These are phyloP conservation scores for Citrullus colocynthis DNA, from an alignment of 306 rosid genomes.

Conservation along the genomic window DNA sequence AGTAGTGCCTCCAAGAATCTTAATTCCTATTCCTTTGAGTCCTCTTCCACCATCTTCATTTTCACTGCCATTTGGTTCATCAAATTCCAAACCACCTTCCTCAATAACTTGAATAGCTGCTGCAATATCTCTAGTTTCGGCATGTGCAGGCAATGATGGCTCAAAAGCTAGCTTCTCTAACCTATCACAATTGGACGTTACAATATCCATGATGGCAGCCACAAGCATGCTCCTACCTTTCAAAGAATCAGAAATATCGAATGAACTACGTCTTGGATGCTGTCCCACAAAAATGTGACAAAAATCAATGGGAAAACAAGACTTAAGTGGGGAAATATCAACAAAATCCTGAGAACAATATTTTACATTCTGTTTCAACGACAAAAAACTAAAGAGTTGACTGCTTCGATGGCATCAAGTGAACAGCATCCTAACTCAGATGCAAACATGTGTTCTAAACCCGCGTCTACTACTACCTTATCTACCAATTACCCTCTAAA, in stretches of 20 bases:
- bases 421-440: not conserved
- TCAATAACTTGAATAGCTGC: slow-evolving; percentile 80
- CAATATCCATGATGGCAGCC: slow-evolving; percentile 90
- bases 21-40: slow-evolving; percentile 68
- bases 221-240: slow-evolving; percentile 99
- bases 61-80: slow-evolving; percentile 42
- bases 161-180: slow-evolving; percentile 38
- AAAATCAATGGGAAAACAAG: slow-evolving; percentile 21
- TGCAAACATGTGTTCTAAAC: not conserved
- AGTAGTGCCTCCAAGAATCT: slow-evolving; percentile 72
- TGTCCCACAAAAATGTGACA: slow-evolving; percentile 35
- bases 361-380: not conserved
- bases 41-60: slow-evolving; percentile 53
- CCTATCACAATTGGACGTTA: slow-evolving; percentile 75
- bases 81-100: slow-evolving; percentile 76
- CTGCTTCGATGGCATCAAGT: not conserved
- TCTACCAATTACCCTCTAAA: not conserved
- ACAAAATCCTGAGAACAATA: slow-evolving; percentile 6
- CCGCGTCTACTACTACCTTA: not conserved
- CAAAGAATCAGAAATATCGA: slow-evolving; percentile 68
- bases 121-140: slow-evolving; percentile 73
- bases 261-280: slow-evolving; percentile 63
- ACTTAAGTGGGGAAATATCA: slow-evolving; percentile 10
- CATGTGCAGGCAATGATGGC: slow-evolving; percentile 70
- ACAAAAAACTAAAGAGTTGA: not conserved